Percentiles rank a stretch among this genome's conserved stretches.
phyloP scores from a whole-genome alignment of 2,329 filamentous ascomycete genomes.

The Aspergillus luchuensis region DNA sequence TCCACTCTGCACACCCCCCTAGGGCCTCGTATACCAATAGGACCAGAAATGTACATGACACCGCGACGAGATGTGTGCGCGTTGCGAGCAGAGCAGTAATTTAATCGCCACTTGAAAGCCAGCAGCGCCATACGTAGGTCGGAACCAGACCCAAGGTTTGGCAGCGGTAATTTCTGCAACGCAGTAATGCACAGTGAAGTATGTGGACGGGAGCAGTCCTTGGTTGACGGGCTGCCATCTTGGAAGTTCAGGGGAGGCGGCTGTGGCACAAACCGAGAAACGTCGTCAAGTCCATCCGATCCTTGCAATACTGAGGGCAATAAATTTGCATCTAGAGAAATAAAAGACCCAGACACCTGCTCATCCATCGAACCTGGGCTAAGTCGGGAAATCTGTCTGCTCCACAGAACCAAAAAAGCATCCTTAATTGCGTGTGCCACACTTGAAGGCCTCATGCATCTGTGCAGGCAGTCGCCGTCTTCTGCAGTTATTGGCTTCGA shows the following conservation, averaged over 20 bases:
- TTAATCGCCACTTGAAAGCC: conserved; percentile 35
- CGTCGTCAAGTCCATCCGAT: conserved; percentile 22
- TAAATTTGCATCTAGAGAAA: conserved; percentile 15
- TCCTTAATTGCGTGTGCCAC: conserved; percentile 38
- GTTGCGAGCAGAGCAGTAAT: conserved; percentile 25
- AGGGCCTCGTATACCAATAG: conserved; percentile 36
- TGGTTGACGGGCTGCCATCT: conserved; percentile 19
- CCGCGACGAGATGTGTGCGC: conserved; percentile 32
- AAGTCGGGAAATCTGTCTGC: conserved; percentile 31
- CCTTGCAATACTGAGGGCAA: conserved; percentile 18
- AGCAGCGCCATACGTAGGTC: conserved; percentile 36
- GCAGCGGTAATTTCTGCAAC: conserved; percentile 38
- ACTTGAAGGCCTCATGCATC: conserved; percentile 34
- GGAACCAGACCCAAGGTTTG: conserved; percentile 36
- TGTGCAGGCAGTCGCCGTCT: conserved; percentile 33
- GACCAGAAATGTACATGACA: conserved; percentile 37
- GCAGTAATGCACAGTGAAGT: conserved; percentile 35
- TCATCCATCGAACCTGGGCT: conserved; percentile 15
- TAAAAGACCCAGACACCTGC: conserved; percentile 17
- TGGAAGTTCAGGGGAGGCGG: conserved; percentile 19
- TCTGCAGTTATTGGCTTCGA: conserved; percentile 32
- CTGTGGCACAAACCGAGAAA: conserved; percentile 21
- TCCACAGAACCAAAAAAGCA: conserved; percentile 34
- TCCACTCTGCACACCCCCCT: conserved; percentile 39
- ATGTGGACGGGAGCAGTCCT: conserved; percentile 21